Evolutionary conservation across 2,329 filamentous ascomycete species (phyloP), one percentile per base, ranked within the genome.

Genomic region (Cercospora sp.): DNA sequence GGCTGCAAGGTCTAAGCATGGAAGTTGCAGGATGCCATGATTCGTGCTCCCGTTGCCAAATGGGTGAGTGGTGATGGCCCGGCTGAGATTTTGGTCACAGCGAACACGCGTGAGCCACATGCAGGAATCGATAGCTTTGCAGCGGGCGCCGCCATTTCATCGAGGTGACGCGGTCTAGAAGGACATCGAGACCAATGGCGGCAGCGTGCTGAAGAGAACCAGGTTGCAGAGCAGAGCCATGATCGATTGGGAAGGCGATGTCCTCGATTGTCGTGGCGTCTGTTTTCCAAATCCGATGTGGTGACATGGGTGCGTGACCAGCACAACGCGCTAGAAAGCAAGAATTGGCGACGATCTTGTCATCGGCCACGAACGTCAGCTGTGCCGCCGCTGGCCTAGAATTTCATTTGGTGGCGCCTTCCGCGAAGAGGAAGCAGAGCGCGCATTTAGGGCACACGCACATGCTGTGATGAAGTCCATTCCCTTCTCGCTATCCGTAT

Each of bases 301-400:
- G 21, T n/a, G 37, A 53, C 63, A 60, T 10, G 63, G 63, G 63
- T 34, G 63, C 28, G 53, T 65, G 63, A 59, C 57, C 55, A 61
- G 63, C 55, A 65, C 63, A 37, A 61, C 63, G 40, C 63, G 24
- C 53, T 49, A 66, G 60, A 53, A 12, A 57, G 67, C 61, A 66
- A 66, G 40, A 45, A 55, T 66, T 55, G 62, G 49, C 69, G 66
- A 61, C 59, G 59, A 70, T 66, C 69, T 55, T 59, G 58, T 61
- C 63, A 55, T 68, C 66, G 63, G 58, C 51, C 63, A 45, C 53
- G 59, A 55, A 70, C 66, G 63, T 70, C 69, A 70, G 66, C 63
- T 68, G 55, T 64, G 16, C 37, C 32, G 40, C 59, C 37, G 43
- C 53, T 57, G 53, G 53, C 53, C 53, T 32, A 32, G 24, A 26